These are phyloP conservation scores for Trichosporon sp. DNA, from an alignment of 1,284 basidiomycete genomes.

Conservation along the genomic window DNA sequence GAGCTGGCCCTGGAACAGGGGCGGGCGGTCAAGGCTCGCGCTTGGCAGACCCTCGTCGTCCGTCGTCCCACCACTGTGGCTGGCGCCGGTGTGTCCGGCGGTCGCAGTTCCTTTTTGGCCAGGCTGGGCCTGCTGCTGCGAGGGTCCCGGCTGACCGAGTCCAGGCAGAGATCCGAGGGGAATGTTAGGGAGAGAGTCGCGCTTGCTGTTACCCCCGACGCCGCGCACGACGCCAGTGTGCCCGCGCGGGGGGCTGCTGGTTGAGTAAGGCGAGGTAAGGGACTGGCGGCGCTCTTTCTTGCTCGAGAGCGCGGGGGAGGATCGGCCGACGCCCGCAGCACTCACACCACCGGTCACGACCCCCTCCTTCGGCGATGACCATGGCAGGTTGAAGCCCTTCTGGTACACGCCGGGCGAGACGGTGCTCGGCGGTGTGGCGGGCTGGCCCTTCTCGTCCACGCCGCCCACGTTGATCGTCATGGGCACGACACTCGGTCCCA, in stretches of 20 bases:
- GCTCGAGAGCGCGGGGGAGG: conserved; percentile 6
- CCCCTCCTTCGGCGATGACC: conserved; percentile 3
- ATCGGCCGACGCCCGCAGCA: not conserved
- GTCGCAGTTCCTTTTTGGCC: not conserved
- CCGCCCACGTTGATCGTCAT: not conserved
- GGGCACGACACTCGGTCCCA: not conserved
- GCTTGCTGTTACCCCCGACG: not conserved
- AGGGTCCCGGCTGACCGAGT: not conserved
- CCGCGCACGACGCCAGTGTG: conserved; percentile 14
- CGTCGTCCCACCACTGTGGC: not conserved
- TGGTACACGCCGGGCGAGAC: conserved; percentile 38
- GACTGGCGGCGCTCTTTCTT: conserved; percentile 24
- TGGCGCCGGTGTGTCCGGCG: not conserved
- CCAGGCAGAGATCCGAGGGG: not conserved
- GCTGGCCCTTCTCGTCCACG: not conserved
- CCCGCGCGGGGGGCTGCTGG: not conserved
- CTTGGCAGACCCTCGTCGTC: conserved; percentile 25
- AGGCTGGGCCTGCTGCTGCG: too few species aligned
- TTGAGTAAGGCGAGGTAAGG: conserved; percentile 19
- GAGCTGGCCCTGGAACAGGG: conserved; percentile 27
- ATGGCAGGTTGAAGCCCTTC: conserved; percentile 8
- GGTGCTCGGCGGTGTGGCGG: conserved; percentile 20
- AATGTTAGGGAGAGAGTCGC: conserved; percentile 13
- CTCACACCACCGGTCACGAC: not conserved
- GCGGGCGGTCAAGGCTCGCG: conserved; percentile 26